Evolutionary conservation across 2,329 filamentous ascomycete genomes (phyloP).

Genomic region (Stenocarpella maydis): DNA sequence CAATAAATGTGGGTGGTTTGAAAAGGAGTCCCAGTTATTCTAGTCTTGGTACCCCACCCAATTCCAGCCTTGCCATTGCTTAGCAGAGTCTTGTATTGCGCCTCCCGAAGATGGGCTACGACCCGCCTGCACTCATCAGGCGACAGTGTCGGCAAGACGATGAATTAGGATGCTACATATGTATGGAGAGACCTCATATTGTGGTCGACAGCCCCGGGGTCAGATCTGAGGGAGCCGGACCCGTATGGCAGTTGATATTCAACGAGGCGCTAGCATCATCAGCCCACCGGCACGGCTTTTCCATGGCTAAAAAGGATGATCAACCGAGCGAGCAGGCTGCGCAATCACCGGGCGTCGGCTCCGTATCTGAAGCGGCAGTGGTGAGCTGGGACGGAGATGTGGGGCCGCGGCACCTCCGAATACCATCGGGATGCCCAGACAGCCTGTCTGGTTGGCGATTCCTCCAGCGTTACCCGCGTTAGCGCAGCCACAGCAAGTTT

Average conservation of each 20-base stretch:
- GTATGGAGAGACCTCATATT: not conserved
- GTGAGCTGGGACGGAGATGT: not conserved
- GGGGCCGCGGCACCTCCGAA: slow-evolving; percentile 9
- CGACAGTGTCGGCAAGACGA: not conserved
- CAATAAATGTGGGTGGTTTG: not conserved
- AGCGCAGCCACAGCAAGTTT: slow-evolving; percentile 19
- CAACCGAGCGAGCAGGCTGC: too few species aligned
- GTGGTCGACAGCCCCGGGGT: not conserved
- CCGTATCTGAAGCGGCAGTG: slow-evolving; percentile 3
- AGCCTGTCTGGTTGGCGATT: not conserved
- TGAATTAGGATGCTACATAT: too few species aligned
- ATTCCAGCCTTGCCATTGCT: not conserved
- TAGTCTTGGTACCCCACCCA: not conserved
- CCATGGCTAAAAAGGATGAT: not conserved
- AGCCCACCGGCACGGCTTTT: not conserved
- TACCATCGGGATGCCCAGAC: slow-evolving; percentile 5
- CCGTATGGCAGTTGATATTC: not conserved
- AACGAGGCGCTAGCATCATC: not conserved
- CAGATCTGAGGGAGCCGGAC: not conserved
- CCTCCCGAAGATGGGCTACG: not conserved
- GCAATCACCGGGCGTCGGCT: not conserved
- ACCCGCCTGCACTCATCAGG: not conserved
- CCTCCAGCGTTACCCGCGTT: not conserved
- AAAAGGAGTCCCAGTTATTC: not conserved
- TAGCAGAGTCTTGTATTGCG: not conserved